Evolutionary conservation across 2,329 filamentous ascomycete genomes (phyloP).

Genomic region (Exophiala bonariae): DNA sequence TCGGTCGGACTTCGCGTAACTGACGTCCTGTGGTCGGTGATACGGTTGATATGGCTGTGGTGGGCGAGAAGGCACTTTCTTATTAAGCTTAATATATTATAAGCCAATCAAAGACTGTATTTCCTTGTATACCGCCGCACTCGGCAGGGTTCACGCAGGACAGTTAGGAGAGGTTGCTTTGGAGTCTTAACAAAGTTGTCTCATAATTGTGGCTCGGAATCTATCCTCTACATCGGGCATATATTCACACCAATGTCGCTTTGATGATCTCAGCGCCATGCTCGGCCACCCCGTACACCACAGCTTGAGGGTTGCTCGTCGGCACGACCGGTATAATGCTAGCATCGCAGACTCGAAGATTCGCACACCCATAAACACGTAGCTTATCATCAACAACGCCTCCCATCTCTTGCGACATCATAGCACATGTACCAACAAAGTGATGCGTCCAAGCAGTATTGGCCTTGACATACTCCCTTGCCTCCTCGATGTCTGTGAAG

Average conservation of each 20-base stretch:
- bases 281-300: conserved; percentile 35
- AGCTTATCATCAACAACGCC: conserved; percentile 33
- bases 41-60: too few relatives aligned
- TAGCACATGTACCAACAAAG: conserved; percentile 33
- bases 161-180: too few relatives aligned
- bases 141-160: too few relatives aligned
- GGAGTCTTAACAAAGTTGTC: too few relatives aligned
- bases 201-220: too few relatives aligned
- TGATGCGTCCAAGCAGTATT: conserved; percentile 25
- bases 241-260: conserved; percentile 2
- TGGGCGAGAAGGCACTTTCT: too few relatives aligned
- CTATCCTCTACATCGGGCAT: too few relatives aligned
- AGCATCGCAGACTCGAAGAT: conserved; percentile 34
- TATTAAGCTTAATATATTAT: too few relatives aligned
- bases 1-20: too few relatives aligned
- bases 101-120: too few relatives aligned
- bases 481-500: conserved; percentile 3
- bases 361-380: conserved; percentile 31
- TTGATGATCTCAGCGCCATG: conserved; percentile 35
- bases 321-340: conserved; percentile 35
- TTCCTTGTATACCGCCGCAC: too few relatives aligned
- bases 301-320: conserved; percentile 36
- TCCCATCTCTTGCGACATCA: conserved; percentile 32
- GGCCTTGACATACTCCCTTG: conserved; percentile 21
- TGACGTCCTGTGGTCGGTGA: too few relatives aligned